A percentile compares a stretch with the other conserved stretches of the same genome.
Evolutionary conservation across 257 asterid species (phyloP).

Genomic region (Schizonepeta tenuifolia): DNA sequence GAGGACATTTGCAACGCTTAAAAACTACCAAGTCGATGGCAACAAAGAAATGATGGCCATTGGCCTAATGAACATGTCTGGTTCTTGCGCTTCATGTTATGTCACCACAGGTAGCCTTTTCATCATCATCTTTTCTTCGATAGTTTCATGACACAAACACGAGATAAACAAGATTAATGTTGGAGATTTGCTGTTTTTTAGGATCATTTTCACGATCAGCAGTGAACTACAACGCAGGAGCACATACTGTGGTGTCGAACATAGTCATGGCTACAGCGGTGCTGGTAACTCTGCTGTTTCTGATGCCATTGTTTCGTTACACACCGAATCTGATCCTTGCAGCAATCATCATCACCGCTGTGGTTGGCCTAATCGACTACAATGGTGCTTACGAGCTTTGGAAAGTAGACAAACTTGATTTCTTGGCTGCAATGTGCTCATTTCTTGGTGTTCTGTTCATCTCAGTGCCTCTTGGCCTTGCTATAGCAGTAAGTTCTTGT

Average conservation of each 20-base stretch:
- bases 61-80: constrained; percentile 92
- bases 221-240: constrained; percentile 90
- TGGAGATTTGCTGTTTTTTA: constrained; percentile 24
- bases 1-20: constrained; percentile 81
- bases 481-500: constrained; percentile 69
- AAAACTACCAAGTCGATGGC: constrained; percentile 91
- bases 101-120: constrained; percentile 71
- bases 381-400: constrained; percentile 67
- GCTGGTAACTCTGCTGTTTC: constrained; percentile 75
- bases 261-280: constrained; percentile 83
- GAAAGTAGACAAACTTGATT: constrained; percentile 96
- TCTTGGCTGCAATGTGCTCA: constrained; percentile 74
- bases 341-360: constrained; percentile 90
- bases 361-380: constrained; percentile 82
- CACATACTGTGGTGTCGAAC: constrained; percentile 78
- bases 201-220: constrained; percentile 98
- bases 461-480: constrained; percentile 92
- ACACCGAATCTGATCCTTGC: constrained; percentile 85
- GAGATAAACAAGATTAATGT: neutral
- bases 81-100: constrained; percentile 86
- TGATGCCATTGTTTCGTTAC: constrained; percentile 85
- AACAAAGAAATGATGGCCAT: constrained; percentile 98
- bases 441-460: constrained; percentile 91
- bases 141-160: neutral
- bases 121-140: neutral